Evolutionary conservation across 1,284 basidiomycete genomes (phyloP), one percentile per base, ranked within the genome.

Genomic region (Cerrena zonata): DNA sequence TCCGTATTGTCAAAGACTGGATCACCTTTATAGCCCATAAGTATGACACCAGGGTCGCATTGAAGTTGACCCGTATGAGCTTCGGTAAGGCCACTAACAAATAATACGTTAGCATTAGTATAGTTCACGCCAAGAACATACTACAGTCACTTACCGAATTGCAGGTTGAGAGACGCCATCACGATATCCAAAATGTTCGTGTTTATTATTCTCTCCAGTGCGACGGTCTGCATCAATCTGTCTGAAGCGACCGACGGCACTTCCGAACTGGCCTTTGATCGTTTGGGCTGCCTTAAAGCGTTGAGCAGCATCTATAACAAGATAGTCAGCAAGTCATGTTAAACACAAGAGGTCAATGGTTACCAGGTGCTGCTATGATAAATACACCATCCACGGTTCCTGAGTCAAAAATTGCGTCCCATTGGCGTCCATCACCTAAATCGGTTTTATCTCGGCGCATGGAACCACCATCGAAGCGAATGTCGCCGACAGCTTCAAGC

Each of bases 21-120:
- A 45, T 66, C 63, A 24, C 65, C 66, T 38, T 44, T 41, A 48
- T 66, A 65, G 15, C 66, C 66, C 48, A 61, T 54, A 23, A 68
- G 50, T 37, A 67, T 55, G n/a, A 67, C 63, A n/a, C 66, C 66
- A 10, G 62, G 57, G 37, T 63, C 53, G 19, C 61, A 58, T n/a
- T 61, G 45, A 15, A 49, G 45, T 51, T 66, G 64, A 5, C 63
- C 65, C 4, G 56, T 54, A 7, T 45, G 34, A 4, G 64, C 48
- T 11, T 36, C 30, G 5, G 47, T 48, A 15, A 66, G 42, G 11
- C 53, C 59, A 5, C 60, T 63, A 39, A 15, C 15, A 34, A 34
- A 34, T 7, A 34, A 34, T n/a, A 15, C 30, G 30, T 34, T 34
- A 34, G 15, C 30, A n/a, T 34, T 15, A 7, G 30, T n/a, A 34